phyloP scores from a whole-genome alignment of 1,139 yeast species.

The Zygoascus hellenicus region DNA sequence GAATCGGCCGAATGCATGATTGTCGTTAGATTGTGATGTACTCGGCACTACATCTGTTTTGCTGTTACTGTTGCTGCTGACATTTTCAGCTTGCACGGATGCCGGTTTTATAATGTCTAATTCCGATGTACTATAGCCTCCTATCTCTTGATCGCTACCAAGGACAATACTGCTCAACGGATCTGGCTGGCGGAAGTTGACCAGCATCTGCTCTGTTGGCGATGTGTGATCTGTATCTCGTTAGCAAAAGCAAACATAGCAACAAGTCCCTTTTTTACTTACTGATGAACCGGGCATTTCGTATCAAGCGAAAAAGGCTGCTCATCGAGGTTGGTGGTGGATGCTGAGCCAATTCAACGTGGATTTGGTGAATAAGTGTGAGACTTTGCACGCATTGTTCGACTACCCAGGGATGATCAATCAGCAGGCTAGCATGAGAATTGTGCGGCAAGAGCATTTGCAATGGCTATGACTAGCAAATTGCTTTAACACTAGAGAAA shows the following conservation, averaged over 20 bases:
- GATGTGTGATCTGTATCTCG: conserved; percentile 8
- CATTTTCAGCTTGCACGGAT: neutral
- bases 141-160: conserved; percentile 67
- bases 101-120: conserved; percentile 35
- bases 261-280: neutral
- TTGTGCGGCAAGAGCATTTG: too few species aligned
- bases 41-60: conserved; percentile 6
- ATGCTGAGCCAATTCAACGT: too few species aligned
- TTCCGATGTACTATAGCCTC: conserved; percentile 68
- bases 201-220: conserved; percentile 28
- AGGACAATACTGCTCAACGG: conserved; percentile 48
- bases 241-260: neutral
- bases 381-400: too few species aligned
- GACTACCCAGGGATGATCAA: too few species aligned
- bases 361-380: too few species aligned
- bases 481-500: too few species aligned
- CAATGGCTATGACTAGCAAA: too few species aligned
- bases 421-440: too few species aligned
- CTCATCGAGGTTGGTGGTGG: neutral
- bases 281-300: conserved; percentile 10
- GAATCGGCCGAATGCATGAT: conserved; percentile 46
- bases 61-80: too few species aligned
- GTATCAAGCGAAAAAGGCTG: conserved; percentile 6
- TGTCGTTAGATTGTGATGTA: conserved; percentile 6
- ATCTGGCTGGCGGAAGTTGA: conserved; percentile 50